Conservation (phyloP, 768 basidiomycete genomes). For the Fomitopsis pulvina region DNA sequence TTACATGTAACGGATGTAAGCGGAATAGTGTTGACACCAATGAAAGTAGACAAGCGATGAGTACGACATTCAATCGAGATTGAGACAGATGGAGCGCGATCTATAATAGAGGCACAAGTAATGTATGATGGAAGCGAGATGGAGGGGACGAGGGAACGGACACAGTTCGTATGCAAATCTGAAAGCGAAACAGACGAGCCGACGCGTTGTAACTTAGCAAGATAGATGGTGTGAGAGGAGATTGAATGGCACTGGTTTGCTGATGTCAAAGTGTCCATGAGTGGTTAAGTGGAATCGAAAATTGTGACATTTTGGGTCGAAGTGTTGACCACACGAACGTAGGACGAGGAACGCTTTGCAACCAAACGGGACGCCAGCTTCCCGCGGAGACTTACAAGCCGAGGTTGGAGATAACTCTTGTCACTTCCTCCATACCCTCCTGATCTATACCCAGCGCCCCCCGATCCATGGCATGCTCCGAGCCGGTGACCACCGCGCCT, state of each 20-base stretch:
- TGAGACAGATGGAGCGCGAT: neutral
- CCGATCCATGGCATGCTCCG: constrained; percentile 18
- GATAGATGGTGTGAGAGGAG: neutral
- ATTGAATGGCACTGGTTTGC: constrained; percentile 1
- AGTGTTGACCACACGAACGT: too few relatives aligned
- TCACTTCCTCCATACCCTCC: constrained; percentile 60
- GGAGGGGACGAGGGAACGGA: constrained; percentile 6
- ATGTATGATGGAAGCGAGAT: constrained; percentile 4
- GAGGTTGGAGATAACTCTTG: constrained; percentile 64
- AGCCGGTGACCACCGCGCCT: constrained; percentile 20
- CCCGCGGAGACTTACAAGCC: constrained; percentile 19
- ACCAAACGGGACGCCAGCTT: neutral
- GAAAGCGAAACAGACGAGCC: constrained; percentile 7
- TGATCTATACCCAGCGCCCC: constrained; percentile 38
- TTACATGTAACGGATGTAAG: neutral
- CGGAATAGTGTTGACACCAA: neutral
- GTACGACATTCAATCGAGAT: neutral
- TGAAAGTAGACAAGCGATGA: constrained; percentile 3
- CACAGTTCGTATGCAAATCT: constrained; percentile 2
- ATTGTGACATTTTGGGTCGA: neutral
- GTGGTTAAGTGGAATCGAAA: constrained; percentile 1
- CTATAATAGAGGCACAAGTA: constrained; percentile 1
- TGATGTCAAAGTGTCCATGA: neutral
- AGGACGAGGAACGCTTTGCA: neutral
- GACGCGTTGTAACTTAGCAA: neutral